These are phyloP conservation scores for Ambrosiella cleistominuta DNA, from an alignment of 2,329 filamentous ascomycete genomes.

Conservation along the genomic window DNA sequence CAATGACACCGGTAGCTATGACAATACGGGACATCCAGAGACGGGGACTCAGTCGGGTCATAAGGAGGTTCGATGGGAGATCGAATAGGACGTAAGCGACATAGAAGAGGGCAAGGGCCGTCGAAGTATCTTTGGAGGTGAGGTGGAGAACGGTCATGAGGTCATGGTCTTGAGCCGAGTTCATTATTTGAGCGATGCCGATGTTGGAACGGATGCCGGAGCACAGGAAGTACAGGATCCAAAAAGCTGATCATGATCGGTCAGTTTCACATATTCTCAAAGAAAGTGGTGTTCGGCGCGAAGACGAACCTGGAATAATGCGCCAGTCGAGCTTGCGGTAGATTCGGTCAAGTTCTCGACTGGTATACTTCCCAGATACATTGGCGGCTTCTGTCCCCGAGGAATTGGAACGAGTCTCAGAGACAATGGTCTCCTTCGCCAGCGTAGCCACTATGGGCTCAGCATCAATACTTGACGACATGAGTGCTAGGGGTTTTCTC, in stretches of 20 bases:
- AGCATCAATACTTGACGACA: background rate
- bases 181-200: slow-evolving; percentile 91
- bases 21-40: slow-evolving; percentile 90
- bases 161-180: slow-evolving; percentile 50
- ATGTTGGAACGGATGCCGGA: slow-evolving; percentile 85
- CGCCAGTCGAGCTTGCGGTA: slow-evolving; percentile 40
- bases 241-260: slow-evolving; percentile 43
- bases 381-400: background rate
- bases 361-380: slow-evolving; percentile 24
- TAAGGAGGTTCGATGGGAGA: slow-evolving; percentile 71
- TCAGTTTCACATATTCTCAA: background rate
- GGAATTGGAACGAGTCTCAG: background rate
- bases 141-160: slow-evolving; percentile 54
- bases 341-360: slow-evolving; percentile 35
- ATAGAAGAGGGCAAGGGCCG: slow-evolving; percentile 74
- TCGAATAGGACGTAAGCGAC: slow-evolving; percentile 85
- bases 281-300: background rate
- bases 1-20: slow-evolving; percentile 69
- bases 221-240: slow-evolving; percentile 80
- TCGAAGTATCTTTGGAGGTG: slow-evolving; percentile 60
- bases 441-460: background rate
- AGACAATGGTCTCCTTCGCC: background rate
- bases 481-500: background rate
- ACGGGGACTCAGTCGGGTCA: slow-evolving; percentile 69
- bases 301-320: slow-evolving; percentile 36